Percentiles rank a stretch among this genome's conserved stretches.
Conservation (phyloP, 495 filamentous ascomycete species). For the Talaromyces ruber region DNA sequence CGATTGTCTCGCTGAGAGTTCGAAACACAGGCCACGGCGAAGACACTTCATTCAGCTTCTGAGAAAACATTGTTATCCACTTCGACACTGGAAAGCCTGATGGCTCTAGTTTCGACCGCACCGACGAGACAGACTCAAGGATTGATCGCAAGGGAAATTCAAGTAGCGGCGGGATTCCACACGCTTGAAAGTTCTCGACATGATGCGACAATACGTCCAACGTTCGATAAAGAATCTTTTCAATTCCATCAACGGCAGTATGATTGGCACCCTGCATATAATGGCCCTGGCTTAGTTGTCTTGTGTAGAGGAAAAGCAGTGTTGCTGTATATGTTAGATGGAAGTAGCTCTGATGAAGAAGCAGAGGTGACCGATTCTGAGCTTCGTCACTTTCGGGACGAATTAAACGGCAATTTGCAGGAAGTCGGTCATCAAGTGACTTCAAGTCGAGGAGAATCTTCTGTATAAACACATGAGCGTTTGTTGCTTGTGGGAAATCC, state of each 20-base stretch:
- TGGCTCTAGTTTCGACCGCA: conserved; percentile 24
- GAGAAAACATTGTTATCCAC: conserved; percentile 31
- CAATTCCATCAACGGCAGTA: conserved; percentile 32
- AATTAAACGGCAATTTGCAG: conserved; percentile 33
- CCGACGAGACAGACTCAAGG: conserved; percentile 24
- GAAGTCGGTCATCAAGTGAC: conserved; percentile 32
- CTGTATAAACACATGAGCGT: conserved; percentile 26
- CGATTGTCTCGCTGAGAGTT: conserved; percentile 23
- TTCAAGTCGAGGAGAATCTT: conserved; percentile 32
- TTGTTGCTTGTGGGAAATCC: conserved; percentile 22
- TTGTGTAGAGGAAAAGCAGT: conserved; percentile 35
- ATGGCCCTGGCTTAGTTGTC: conserved; percentile 9
- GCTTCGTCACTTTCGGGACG: conserved; percentile 33
- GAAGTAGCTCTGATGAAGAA: conserved; percentile 43
- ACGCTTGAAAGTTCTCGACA: conserved; percentile 36
- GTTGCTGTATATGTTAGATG: conserved; percentile 38
- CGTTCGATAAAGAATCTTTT: conserved; percentile 34
- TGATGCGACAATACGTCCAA: conserved; percentile 37
- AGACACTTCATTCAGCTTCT: conserved; percentile 19
- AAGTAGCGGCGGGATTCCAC: conserved; percentile 39
- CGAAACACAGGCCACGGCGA: conserved; percentile 31
- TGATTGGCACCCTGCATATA: conserved; percentile 21
- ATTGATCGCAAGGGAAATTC: conserved; percentile 33
- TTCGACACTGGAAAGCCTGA: conserved; percentile 29
- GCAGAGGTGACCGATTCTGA: conserved; percentile 32